Conservation (phyloP, 2,329 filamentous ascomycete genomes). For the Aspergillus fumigatiaffinis region DNA sequence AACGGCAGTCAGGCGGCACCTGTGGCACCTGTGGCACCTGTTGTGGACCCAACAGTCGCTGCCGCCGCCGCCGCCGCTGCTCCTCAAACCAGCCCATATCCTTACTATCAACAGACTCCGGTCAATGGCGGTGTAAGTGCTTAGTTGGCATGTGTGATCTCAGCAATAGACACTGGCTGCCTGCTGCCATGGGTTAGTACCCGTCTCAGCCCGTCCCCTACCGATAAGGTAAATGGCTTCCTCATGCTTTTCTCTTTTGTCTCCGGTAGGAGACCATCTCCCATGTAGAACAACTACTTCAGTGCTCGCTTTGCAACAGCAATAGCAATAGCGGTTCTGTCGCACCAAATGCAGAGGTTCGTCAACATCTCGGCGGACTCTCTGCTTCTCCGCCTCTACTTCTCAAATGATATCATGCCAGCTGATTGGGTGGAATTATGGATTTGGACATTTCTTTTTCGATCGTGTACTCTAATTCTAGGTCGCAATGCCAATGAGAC, state of each 20-base stretch:
- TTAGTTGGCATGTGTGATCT: slow-evolving; percentile 4
- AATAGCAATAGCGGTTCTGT: slow-evolving; percentile 27
- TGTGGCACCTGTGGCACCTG: slow-evolving; percentile 12
- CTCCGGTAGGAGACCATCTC: slow-evolving; percentile 12
- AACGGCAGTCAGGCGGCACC: slow-evolving; percentile 16
- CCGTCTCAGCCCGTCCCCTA: background rate
- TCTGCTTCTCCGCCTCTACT: slow-evolving; percentile 5
- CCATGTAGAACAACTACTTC: slow-evolving; percentile 15
- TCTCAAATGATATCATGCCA: slow-evolving; percentile 19
- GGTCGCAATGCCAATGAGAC: slow-evolving; percentile 13
- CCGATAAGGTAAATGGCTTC: slow-evolving; percentile 3
- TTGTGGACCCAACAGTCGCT: slow-evolving; percentile 1
- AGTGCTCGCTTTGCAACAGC: slow-evolving; percentile 7
- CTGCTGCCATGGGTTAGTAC: background rate
- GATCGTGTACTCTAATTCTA: slow-evolving; percentile 28
- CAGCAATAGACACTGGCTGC: background rate
- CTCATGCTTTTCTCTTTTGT: slow-evolving; percentile 8
- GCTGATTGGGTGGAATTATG: slow-evolving; percentile 20
- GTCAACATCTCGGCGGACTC: background rate
- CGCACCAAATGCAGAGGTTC: slow-evolving; percentile 8
- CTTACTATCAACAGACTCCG: slow-evolving; percentile 29
- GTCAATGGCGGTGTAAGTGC: slow-evolving; percentile 23
- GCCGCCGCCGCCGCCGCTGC: slow-evolving; percentile 10
- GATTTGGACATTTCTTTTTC: slow-evolving; percentile 21
- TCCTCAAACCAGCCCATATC: slow-evolving; percentile 23